These are phyloP conservation scores for Epithele typhae DNA, from an alignment of 768 basidiomycete species.

Conservation along the genomic window DNA sequence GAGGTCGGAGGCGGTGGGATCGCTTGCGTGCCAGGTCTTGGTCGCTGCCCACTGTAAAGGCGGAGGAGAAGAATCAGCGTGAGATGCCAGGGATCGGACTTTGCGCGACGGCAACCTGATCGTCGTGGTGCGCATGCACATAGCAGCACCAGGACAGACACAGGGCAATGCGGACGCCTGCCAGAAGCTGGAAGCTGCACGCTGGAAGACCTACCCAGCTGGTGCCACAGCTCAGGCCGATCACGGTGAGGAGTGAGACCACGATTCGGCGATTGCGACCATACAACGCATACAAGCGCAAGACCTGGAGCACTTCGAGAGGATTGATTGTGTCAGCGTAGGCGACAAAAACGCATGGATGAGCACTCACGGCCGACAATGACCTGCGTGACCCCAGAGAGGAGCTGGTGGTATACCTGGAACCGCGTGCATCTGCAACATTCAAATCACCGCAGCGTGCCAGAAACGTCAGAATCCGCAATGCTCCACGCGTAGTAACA, in stretches of 20 bases:
- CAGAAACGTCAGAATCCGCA: too few relatives aligned
- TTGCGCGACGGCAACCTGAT: too few relatives aligned
- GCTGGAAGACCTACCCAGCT: background rate
- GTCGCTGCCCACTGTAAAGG: background rate
- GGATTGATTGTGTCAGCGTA: background rate
- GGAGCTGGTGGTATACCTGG: slow-evolving; percentile 2
- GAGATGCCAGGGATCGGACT: too few relatives aligned
- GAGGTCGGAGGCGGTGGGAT: too few relatives aligned
- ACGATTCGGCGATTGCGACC: slow-evolving; percentile 12
- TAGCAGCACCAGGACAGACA: background rate
- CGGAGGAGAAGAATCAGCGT: background rate
- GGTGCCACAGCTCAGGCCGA: background rate
- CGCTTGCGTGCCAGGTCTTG: background rate
- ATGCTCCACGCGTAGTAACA: too few relatives aligned
- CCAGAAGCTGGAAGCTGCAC: background rate
- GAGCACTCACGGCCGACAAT: background rate
- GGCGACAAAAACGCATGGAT: background rate
- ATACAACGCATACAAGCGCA: slow-evolving; percentile 21
- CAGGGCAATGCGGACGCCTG: too few relatives aligned
- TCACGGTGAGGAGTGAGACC: background rate
- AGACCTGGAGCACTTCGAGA: slow-evolving; percentile 10
- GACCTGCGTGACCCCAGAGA: slow-evolving; percentile 1
- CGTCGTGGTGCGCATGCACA: too few relatives aligned
- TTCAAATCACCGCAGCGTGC: background rate
- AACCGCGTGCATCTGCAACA: background rate